Conservation (phyloP, 106 monocot genomes). For the Dendrobium nobile region DNA sequence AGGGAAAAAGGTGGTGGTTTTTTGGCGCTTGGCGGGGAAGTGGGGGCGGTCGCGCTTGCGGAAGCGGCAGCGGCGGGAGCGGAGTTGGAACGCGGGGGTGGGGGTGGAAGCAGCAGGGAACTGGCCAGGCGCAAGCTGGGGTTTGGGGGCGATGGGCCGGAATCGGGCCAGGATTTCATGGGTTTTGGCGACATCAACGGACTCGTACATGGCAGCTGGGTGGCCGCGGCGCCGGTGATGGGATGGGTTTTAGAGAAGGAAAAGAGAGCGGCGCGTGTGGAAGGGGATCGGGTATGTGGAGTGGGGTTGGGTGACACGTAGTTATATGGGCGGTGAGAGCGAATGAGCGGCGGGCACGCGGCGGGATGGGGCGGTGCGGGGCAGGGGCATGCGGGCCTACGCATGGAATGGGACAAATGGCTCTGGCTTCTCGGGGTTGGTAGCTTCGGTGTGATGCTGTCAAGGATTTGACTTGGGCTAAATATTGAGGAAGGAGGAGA, state of each 20-base stretch:
- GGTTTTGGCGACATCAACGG: conserved; percentile 62
- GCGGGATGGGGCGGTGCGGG: not conserved
- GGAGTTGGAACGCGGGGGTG: conserved; percentile 32
- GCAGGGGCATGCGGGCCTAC: too few relatives aligned
- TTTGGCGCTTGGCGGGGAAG: not conserved
- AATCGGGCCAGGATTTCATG: conserved; percentile 87
- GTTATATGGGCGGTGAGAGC: not conserved
- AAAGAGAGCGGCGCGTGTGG: conserved; percentile 46
- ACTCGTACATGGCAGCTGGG: conserved; percentile 22
- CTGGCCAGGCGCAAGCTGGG: conserved; percentile 13
- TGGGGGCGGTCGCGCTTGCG: not conserved
- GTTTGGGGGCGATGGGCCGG: conserved; percentile 86
- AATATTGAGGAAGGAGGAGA: too few relatives aligned
- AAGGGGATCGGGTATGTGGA: conserved; percentile 44
- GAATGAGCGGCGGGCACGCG: not conserved
- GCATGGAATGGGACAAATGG: not conserved
- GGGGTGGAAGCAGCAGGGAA: not conserved
- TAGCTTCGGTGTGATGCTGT: too few relatives aligned
- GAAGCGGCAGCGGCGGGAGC: conserved; percentile 19
- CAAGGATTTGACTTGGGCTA: too few relatives aligned
- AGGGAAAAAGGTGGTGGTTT: conserved; percentile 29
- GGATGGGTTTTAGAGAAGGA: conserved; percentile 1
- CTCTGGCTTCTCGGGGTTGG: not conserved
- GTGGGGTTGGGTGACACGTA: conserved; percentile 22
- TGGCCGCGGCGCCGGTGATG: not conserved